Evolutionary conservation across 2,329 filamentous ascomycete genomes (phyloP), one percentile per base, ranked within the genome.

Genomic region (Neospermospora avenae): DNA sequence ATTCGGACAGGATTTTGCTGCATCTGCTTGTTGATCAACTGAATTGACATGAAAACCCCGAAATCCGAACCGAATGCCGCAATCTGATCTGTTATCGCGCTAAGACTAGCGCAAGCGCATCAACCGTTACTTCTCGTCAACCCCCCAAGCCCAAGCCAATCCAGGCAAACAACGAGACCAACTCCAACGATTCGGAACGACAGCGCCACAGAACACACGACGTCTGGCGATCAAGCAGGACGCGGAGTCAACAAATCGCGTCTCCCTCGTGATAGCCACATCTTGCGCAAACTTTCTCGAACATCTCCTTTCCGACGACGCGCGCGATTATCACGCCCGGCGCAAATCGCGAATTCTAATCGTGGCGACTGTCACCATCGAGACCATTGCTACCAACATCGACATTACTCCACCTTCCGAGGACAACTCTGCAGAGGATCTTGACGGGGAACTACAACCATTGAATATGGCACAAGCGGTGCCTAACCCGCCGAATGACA

Each of bases 391-490:
- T 22, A 53, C 65, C 53, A 68, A 83, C 72, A 77, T 85, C 34
- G 14, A 42, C 41, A 76, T 84, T 64, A 76, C 80, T 58, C 80
- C 80, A 53, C 78, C 81, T 65, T 75, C 84, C 67, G 74, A 80
- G 68, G 77, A 77, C 64, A 82, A 80, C 72, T 76, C 75, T 64
- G 76, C 75, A 70, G 77, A 80, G 74, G 76, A 75, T 68, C 65
- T 74, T 67, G 81, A 84, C 76, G 78, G 76, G 76, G 82, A 82
- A 73, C 74, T 78, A 76, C 81, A 84, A 77, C 80, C 81, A 75
- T 79, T 81, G 84, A 86, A 85, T 81, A 88, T 88, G 85, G 85
- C 85, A 84, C 84, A 87, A 79, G 77, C 79, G 70, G 84, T 86
- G 84, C 84, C 84, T 84, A 84, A 85, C 78, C 67, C 67, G 67